Percentiles rank a stretch among this genome's conserved stretches.
phyloP scores from a whole-genome alignment of 345 rosid species.

The Mangifera indica region DNA sequence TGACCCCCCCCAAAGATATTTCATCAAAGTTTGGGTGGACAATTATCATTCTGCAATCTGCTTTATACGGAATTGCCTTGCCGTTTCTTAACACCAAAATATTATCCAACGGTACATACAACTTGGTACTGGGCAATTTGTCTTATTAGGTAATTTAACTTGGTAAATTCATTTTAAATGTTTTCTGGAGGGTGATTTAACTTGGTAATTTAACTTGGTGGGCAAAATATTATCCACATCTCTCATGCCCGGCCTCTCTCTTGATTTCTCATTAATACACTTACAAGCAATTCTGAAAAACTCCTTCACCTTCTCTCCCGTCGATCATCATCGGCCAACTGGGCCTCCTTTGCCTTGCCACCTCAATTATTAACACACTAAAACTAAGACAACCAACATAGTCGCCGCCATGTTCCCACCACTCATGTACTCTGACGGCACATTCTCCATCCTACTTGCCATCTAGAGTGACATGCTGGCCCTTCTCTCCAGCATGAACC shows the following conservation, averaged over 20 bases:
- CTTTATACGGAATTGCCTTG: no score
- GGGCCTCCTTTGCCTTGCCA: constrained; percentile 58
- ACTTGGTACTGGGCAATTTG: no score
- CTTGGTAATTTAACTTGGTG: no score
- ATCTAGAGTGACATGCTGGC: constrained; percentile 49
- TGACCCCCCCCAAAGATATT: no score
- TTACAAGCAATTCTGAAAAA: constrained; percentile 57
- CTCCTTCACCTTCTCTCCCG: constrained; percentile 43
- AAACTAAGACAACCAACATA: constrained; percentile 72
- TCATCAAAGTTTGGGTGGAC: no score
- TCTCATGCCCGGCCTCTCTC: constrained; percentile 58
- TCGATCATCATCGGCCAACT: constrained; percentile 45
- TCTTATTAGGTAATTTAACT: no score
- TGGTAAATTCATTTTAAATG: no score
- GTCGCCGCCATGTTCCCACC: constrained; percentile 65
- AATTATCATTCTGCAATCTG: no score
- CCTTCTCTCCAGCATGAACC: constrained; percentile 74
- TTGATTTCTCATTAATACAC: constrained; percentile 46
- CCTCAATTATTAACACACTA: constrained; percentile 77
- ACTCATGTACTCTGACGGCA: constrained; percentile 94
- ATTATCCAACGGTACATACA: no score
- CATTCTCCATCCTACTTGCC: constrained; percentile 92
- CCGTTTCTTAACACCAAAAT: no score
- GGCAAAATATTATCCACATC: constrained; percentile 42
- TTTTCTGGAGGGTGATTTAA: no score